Evolutionary conservation across 2,329 filamentous ascomycete genomes (phyloP), one percentile per base, ranked within the genome.

Genomic region (Epichloe gansuensis): DNA sequence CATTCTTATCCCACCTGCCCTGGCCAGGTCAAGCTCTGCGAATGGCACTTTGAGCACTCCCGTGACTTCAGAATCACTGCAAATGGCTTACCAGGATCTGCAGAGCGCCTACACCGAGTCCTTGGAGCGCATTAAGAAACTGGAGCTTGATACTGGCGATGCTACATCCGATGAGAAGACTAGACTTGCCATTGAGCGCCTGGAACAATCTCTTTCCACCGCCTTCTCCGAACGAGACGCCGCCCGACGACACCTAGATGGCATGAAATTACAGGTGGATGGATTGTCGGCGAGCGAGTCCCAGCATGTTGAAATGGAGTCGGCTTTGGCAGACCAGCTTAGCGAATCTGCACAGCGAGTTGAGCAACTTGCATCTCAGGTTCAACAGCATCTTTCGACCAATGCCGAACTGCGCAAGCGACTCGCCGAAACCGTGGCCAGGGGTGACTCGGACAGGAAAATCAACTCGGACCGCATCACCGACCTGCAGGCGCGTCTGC

Each of bases 381-480:
- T 96, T 25, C 82, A 84, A 52, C 75, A 82, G 52, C 91, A 96
- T 67, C 76, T 97, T 42, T 73, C 82, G n/a, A 78, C 79, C 35
- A 97, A 97, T 66, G 75, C 78, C 39, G 75, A 79, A 31, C 75
- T 98, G 48, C 84, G 89, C 52, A 74, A 79, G 52, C 85, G 91
- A 42, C 81, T 98, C 2, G 74, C 84, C 6, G 80, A 87, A 21
- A 89, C 90, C 1, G 87, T 97, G 39, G 74, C 81, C 50, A 86
- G 89, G 56, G 90, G 91, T 53, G 91, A 97, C 61, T 76, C 77
- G 35, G 88, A 93, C 60, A 90, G 95, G 65, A 83, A 84, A 61
- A 72, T 82, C 54, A 94, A 89, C 56, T 86, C 86, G 13, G 76
- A 81, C 50, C 85, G 87, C 61, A 95, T 98, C 64, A 87, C 87